Evolutionary conservation across 768 basidiomycete genomes (phyloP).

Genomic region (Boletellus ananiceps): DNA sequence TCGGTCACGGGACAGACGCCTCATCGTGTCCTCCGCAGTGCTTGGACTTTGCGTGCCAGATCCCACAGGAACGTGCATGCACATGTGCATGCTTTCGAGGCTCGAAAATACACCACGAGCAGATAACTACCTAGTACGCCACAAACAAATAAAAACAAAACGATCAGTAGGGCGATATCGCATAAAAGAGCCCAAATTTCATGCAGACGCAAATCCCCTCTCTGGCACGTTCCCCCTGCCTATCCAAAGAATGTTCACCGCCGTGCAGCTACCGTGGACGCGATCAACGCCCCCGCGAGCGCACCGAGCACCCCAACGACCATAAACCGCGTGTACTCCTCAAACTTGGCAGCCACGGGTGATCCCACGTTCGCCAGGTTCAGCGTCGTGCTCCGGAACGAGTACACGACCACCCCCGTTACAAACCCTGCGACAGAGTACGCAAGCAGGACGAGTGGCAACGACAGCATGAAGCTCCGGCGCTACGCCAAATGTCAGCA

Average conservation of each 20-base stretch:
- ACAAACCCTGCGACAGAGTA: constrained; percentile 70
- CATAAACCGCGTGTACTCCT: constrained; percentile 58
- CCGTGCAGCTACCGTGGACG: constrained; percentile 37
- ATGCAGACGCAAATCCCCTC: too few relatives aligned
- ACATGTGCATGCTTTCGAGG: too few relatives aligned
- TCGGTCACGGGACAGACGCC: too few relatives aligned
- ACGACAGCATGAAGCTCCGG: constrained; percentile 56
- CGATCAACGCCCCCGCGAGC: constrained; percentile 56
- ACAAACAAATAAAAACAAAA: too few relatives aligned
- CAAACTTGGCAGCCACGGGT: constrained; percentile 42
- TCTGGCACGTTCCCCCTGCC: too few relatives aligned
- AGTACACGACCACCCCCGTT: constrained; percentile 59
- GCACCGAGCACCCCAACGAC: constrained; percentile 62
- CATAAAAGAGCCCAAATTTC: too few relatives aligned
- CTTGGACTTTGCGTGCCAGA: too few relatives aligned
- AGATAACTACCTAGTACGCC: too few relatives aligned
- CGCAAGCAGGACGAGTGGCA: constrained; percentile 69
- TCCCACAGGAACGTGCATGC: too few relatives aligned
- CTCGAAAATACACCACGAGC: too few relatives aligned
- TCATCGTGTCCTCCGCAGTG: too few relatives aligned
- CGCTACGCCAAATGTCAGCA: constrained; percentile 28
- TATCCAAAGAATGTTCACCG: constrained; percentile 3
- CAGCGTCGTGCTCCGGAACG: constrained; percentile 48
- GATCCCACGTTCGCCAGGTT: constrained; percentile 32
- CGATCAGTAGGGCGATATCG: too few relatives aligned